Evolutionary conservation across 768 basidiomycete genomes (phyloP), one percentile per base, ranked within the genome.

Genomic region (Trametes sanguinea): DNA sequence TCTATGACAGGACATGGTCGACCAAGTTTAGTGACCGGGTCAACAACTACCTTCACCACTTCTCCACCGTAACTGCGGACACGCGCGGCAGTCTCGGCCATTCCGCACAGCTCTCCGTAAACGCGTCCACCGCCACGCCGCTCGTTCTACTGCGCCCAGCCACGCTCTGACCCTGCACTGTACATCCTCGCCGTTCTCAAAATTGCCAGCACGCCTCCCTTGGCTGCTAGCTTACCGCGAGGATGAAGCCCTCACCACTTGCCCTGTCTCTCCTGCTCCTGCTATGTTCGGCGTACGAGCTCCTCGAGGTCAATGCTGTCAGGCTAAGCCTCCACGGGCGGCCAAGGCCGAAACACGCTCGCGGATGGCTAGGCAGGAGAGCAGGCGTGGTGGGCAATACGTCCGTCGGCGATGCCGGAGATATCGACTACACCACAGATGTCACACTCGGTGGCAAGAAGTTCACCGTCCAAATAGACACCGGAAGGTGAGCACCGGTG

Each of bases 401-500:
- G 22, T 54, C 62, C 0, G 57, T 81, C 22, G 39, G 48, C 40
- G 71, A 80, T 55, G 51, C 62, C 6, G 67, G 69, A 14, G 71
- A 81, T 54, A 30, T 81, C 14, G 35, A 68, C 51, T 82, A 81
- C 57, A 48, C 53, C 9, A 73, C 75, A 22, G 78, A 79, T 55
- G 70, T 81, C 60, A 76, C 77, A 1, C 63, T 83, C 27, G 76
- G 78, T n/a, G 75, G 71, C 16, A 27, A 51, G 9, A 56, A 30
- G 13, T 75, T 76, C 60, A 66, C 68, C n/a, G 69, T 80, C 51
- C 61, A 75, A 54, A 73, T 82, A 39, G 81, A 82, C 62, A 82
- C 81, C 5, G 81, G 81, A 5, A 82, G 80, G 81, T 79, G 60
- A 35, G 72, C 45, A 6, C 22, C 22, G 22, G 22, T 22, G 22